phyloP scores from a whole-genome alignment of 441 rosid species.

The Populus tomentosa region DNA sequence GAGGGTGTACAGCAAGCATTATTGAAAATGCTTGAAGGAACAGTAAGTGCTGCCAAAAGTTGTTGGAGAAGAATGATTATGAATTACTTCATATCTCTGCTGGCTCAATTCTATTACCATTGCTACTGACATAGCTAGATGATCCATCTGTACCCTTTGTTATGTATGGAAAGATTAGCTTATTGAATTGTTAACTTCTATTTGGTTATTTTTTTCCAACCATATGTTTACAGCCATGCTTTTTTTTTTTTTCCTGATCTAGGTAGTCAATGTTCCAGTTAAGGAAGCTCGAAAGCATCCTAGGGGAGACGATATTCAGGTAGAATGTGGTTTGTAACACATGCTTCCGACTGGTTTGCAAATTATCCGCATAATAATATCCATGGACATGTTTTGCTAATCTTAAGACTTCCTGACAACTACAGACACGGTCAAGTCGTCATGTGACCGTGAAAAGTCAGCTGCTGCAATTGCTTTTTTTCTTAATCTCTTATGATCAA shows the following conservation, averaged over 20 bases:
- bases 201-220: not conserved
- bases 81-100: not conserved
- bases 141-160: not conserved
- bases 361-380: not conserved
- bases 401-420: constrained; percentile 1
- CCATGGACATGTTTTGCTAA: not conserved
- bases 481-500: not conserved
- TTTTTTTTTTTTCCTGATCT: constrained; percentile 14
- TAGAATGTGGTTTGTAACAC: constrained; percentile 17
- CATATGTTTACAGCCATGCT: not conserved
- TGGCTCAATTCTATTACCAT: not conserved
- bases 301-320: constrained; percentile 99
- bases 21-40: constrained; percentile 97
- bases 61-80: constrained; percentile 10
- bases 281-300: constrained; percentile 99
- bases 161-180: not conserved
- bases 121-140: not conserved
- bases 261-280: constrained; percentile 98
- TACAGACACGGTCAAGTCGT: not conserved
- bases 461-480: not conserved
- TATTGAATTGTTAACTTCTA: not conserved
- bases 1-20: constrained; percentile 56
- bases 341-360: not conserved
- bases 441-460: constrained; percentile 1
- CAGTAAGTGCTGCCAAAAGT: constrained; percentile 51